These are phyloP conservation scores for Dendrocalamus latiflorus DNA, from an alignment of 202 grass and related monocot species.

Conservation along the genomic window DNA sequence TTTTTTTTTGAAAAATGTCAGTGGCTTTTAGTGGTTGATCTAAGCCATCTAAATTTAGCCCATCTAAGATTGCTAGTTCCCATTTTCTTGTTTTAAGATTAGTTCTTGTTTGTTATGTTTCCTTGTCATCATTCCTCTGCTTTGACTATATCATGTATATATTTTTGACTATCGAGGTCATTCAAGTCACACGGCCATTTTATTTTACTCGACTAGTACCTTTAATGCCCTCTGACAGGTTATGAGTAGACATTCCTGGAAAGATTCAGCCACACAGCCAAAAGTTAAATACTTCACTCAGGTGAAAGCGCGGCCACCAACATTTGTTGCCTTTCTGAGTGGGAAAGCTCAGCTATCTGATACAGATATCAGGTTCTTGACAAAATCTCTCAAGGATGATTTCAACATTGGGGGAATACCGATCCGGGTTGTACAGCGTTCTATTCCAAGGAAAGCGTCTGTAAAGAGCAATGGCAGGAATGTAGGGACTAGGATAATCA, in stretches of 20 bases:
- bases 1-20: background rate
- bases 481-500: slow-evolving; percentile 23
- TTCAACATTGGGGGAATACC: slow-evolving; percentile 91
- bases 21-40: slow-evolving; percentile 9
- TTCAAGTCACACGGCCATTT: background rate
- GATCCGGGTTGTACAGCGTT: slow-evolving; percentile 66
- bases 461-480: slow-evolving; percentile 21
- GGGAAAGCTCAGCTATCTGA: slow-evolving; percentile 80
- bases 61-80: background rate
- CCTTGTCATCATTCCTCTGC: background rate
- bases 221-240: slow-evolving; percentile 44
- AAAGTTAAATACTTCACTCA: slow-evolving; percentile 98
- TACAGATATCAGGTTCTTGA: slow-evolving; percentile 80
- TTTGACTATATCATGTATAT: slow-evolving; percentile 8
- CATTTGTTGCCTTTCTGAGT: slow-evolving; percentile 87
- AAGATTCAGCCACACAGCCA: slow-evolving; percentile 78
- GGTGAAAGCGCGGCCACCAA: slow-evolving; percentile 83
- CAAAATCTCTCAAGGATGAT: slow-evolving; percentile 91
- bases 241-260: slow-evolving; percentile 94
- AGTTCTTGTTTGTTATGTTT: background rate
- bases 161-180: background rate
- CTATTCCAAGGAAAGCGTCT: slow-evolving; percentile 55
- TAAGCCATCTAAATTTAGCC: background rate
- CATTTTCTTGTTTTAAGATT: background rate
- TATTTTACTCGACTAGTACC: background rate